phyloP scores from a whole-genome alignment of 2,329 filamentous ascomycete species.

The Didymella arachidicola region DNA sequence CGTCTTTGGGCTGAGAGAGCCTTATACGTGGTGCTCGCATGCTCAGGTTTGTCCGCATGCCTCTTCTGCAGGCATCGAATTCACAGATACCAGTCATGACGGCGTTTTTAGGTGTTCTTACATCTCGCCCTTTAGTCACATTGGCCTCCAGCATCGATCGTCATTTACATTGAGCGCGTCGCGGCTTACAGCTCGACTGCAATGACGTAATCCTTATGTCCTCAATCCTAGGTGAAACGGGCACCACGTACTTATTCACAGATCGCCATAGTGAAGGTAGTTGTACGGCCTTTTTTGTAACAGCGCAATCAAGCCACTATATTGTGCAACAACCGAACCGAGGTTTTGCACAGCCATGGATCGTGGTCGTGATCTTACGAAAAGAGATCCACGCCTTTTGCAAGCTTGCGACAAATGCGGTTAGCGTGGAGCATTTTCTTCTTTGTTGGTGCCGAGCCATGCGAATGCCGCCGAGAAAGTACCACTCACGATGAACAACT shows the following conservation, averaged over 20 bases:
- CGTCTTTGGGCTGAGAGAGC: not conserved
- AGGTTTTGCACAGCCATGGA: not conserved
- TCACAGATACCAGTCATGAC: too few species aligned
- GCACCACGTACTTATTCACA: not conserved
- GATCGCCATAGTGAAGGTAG: not conserved
- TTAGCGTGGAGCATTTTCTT: not conserved
- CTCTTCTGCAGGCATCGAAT: too few species aligned
- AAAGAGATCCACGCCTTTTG: not conserved
- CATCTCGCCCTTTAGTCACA: too few species aligned
- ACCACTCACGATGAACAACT: not conserved
- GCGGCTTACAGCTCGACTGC: too few species aligned
- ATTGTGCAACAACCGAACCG: not conserved
- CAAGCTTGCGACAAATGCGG: not conserved
- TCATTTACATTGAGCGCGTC: too few species aligned
- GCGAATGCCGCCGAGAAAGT: constrained; percentile 3
- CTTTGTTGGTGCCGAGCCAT: constrained; percentile 3
- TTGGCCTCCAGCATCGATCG: too few species aligned
- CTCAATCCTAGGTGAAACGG: not conserved
- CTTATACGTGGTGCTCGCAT: not conserved
- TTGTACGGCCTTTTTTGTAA: not conserved
- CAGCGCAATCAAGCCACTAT: not conserved
- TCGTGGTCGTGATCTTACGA: constrained; percentile 1
- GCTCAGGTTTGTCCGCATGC: not conserved
- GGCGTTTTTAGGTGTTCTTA: too few species aligned
- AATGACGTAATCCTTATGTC: not conserved